Base-by-base conservation (phyloP, 805 yeast species). In the Lachancea sp. region DNA sequence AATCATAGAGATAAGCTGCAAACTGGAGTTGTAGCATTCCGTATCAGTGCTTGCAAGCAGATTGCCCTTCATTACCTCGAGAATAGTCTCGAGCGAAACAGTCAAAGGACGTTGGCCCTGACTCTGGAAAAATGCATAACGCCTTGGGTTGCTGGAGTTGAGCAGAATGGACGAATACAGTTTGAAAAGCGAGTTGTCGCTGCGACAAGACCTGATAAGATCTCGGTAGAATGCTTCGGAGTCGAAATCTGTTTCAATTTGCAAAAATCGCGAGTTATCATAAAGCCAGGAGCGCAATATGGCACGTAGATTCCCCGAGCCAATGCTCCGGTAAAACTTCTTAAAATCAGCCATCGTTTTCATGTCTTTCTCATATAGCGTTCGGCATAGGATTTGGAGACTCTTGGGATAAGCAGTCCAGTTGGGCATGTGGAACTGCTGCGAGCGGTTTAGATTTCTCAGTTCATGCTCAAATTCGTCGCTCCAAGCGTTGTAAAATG, bases 281-380 rank as follows among this genome's bases (percentile, higher is more conserved):
- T 50, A 57, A 25, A 56, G 47, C 67, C 67, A 63, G 19, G 56
- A 41, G 25, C 60, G 49, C 20, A 60, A 32, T 12, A 63, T 44
- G 18, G 50, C 49, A 36, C 51, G 53, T 18, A 56, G 38, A 18
- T 51, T 52, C 2, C 29, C 22, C 3, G 48, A 43, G 9, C 40
- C 16, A 3, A 51, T 46, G 8, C 49, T 41, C 13, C 54, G 36
- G 48, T 62, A 62, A 36, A 58, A 45, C 2, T 42, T 18, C 29
- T 48, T 47, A 37, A 62, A 61, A 44, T 61, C 65, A 3, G 48
- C 38, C 6, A 60, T 16, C 6, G 50, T 52, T 11, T 46, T 46
- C 51, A 62, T 48, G 3, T 56, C 53, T 39, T 49, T 57, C 2
- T 46, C 37, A 42, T 56, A 49, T 15, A 62, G 44, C 22, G 36